A percentile compares a stretch with the other conserved stretches of the same genome.
Conservation (phyloP, 108 stramenopile species). For the Nitzschia sp. region DNA sequence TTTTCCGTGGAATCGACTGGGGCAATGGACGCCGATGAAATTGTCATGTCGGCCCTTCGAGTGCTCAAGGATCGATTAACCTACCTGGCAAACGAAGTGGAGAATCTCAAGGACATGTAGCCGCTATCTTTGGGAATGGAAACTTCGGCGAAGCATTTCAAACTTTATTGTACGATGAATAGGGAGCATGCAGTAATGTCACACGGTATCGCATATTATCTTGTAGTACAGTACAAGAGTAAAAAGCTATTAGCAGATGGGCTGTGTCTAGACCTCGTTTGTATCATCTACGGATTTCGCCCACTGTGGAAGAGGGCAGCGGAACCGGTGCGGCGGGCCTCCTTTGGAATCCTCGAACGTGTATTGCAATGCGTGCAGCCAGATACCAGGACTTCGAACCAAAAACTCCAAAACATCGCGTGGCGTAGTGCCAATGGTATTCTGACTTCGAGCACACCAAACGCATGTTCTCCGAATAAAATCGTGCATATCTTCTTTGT, state of each 20-base stretch:
- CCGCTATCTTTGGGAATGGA: too few relatives aligned
- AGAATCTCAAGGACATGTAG: conserved; percentile 78
- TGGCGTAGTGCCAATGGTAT: conserved; percentile 32
- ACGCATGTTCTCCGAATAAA: conserved; percentile 83
- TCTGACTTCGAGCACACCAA: conserved; percentile 73
- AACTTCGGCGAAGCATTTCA: background rate
- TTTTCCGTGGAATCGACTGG: conserved; percentile 88
- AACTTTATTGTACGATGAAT: too few relatives aligned
- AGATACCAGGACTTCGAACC: conserved; percentile 78
- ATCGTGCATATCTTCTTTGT: conserved; percentile 61
- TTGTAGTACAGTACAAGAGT: too few relatives aligned
- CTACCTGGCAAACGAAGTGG: conserved; percentile 79
- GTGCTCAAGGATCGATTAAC: conserved; percentile 81
- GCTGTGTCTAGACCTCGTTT: too few relatives aligned
- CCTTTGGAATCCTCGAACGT: conserved; percentile 12
- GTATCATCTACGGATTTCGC: too few relatives aligned
- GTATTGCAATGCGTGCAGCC: conserved; percentile 85
- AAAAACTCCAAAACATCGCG: conserved; percentile 66
- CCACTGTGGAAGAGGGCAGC: conserved; percentile 8
- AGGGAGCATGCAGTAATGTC: too few relatives aligned
- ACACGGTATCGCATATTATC: too few relatives aligned
- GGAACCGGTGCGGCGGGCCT: background rate
- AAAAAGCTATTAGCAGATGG: too few relatives aligned
- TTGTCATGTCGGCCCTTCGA: conserved; percentile 69
- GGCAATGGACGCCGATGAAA: conserved; percentile 88